Evolutionary conservation across 352 stramenopile species (phyloP).

Genomic region (Phytophthora pini): DNA sequence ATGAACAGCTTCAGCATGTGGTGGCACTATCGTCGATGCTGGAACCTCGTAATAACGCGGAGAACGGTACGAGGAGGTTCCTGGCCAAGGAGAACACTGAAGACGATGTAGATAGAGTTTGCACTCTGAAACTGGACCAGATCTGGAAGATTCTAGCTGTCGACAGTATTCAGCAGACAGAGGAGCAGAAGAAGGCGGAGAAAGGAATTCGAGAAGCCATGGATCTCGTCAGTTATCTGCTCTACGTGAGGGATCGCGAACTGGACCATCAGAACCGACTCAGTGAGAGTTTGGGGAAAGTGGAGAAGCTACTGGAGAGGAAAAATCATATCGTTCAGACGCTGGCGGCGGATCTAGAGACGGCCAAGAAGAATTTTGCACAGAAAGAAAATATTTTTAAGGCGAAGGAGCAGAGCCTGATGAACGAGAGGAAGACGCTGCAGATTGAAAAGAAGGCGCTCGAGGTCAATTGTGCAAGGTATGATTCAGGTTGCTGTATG

Average conservation of each 20-base stretch:
- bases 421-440: conserved; percentile 54
- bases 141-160: conserved; percentile 33
- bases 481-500: background rate
- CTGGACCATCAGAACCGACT: conserved; percentile 57
- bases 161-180: conserved; percentile 3
- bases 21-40: conserved; percentile 36
- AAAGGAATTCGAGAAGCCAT: conserved; percentile 54
- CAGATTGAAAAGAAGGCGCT: conserved; percentile 73
- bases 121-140: conserved; percentile 31
- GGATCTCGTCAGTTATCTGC: conserved; percentile 77
- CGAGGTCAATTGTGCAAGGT: conserved; percentile 72
- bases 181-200: conserved; percentile 43
- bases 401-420: conserved; percentile 60
- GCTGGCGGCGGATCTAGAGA: conserved; percentile 56
- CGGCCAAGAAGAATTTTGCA: conserved; percentile 51
- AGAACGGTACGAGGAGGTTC: conserved; percentile 28
- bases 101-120: conserved; percentile 37
- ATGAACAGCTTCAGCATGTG: conserved; percentile 72
- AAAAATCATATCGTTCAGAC: conserved; percentile 54
- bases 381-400: conserved; percentile 72
- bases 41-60: background rate
- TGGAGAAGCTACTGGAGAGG: conserved; percentile 65
- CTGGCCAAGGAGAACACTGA: conserved; percentile 10
- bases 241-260: conserved; percentile 63
- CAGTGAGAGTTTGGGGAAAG: conserved; percentile 45